Conservation (phyloP, 208 protist genomes). For the Acanthamoeba lenticulata region DNA sequence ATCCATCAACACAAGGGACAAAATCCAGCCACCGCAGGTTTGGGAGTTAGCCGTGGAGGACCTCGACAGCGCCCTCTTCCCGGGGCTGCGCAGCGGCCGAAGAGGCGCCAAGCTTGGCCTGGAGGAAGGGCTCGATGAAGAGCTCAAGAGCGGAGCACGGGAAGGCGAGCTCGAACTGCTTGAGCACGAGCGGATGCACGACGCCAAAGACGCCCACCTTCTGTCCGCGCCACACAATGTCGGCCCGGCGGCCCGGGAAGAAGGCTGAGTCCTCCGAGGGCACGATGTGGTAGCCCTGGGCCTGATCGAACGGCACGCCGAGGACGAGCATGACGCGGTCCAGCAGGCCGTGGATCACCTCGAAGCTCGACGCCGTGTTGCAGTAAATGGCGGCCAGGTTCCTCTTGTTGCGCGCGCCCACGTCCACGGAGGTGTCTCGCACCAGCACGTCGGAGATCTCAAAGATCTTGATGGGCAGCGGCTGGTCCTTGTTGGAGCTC, state of each 20-base stretch:
- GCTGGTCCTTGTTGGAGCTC: conserved; percentile 90
- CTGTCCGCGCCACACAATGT: conserved; percentile 89
- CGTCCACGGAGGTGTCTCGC: conserved; percentile 88
- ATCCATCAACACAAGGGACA: too few species aligned
- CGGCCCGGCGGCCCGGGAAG: conserved; percentile 91
- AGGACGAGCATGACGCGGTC: conserved; percentile 85
- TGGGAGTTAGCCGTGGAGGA: background rate
- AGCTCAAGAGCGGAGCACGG: conserved; percentile 95
- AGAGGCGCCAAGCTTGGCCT: background rate
- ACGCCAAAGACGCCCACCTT: conserved; percentile 76
- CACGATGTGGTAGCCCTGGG: background rate
- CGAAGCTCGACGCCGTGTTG: conserved; percentile 79
- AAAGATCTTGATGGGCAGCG: conserved; percentile 95
- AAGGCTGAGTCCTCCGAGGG: conserved; percentile 88
- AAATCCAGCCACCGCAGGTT: too few species aligned
- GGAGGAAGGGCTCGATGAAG: conserved; percentile 72
- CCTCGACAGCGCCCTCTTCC: background rate
- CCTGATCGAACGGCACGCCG: conserved; percentile 69
- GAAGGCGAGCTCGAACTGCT: conserved; percentile 92
- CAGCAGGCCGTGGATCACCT: conserved; percentile 85
- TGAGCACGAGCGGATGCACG: conserved; percentile 89
- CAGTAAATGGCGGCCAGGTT: conserved; percentile 89
- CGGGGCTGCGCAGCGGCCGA: background rate
- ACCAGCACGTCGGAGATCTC: conserved; percentile 97
- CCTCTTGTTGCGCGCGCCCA: conserved; percentile 92